Conservation (phyloP, 1,284 basidiomycete genomes). For the Schizophyllum amplum region DNA sequence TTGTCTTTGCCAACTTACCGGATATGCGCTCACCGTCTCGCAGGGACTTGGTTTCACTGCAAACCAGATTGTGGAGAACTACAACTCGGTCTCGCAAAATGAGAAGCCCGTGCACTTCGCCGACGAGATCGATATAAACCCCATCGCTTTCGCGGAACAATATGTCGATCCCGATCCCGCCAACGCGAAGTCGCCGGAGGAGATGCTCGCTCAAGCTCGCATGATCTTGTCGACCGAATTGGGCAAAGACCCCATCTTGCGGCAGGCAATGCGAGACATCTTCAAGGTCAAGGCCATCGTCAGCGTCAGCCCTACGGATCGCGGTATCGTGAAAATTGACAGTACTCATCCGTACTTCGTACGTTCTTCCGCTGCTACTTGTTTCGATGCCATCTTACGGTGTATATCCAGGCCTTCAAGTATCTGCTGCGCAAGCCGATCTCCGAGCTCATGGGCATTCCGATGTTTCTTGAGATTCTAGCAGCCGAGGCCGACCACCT, state of each 20-base stretch:
- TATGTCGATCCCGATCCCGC: slow-evolving; percentile 61
- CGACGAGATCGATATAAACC: slow-evolving; percentile 73
- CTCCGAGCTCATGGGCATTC: slow-evolving; percentile 57
- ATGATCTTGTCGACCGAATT: slow-evolving; percentile 88
- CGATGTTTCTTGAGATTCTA: slow-evolving; percentile 90
- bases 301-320: slow-evolving; percentile 84
- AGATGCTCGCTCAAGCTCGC: slow-evolving; percentile 67
- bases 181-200: slow-evolving; percentile 50
- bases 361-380: slow-evolving; percentile 25
- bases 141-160: slow-evolving; percentile 67
- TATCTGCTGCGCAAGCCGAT: slow-evolving; percentile 84
- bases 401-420: slow-evolving; percentile 78
- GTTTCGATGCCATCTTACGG: not conserved
- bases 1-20: slow-evolving; percentile 5
- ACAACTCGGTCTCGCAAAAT: slow-evolving; percentile 33
- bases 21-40: slow-evolving; percentile 7
- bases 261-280: slow-evolving; percentile 70
- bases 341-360: slow-evolving; percentile 87
- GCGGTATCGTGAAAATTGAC: slow-evolving; percentile 87
- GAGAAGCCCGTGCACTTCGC: slow-evolving; percentile 50
- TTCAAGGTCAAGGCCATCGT: slow-evolving; percentile 79
- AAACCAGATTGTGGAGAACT: slow-evolving; percentile 77
- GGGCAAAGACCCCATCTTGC: slow-evolving; percentile 86
- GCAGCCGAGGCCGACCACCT: slow-evolving; percentile 86
- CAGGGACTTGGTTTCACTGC: slow-evolving; percentile 77